These are phyloP conservation scores for Syncephalastrum sp. DNA, from an alignment of 371 early-diverging fungal species.

Conservation along the genomic window DNA sequence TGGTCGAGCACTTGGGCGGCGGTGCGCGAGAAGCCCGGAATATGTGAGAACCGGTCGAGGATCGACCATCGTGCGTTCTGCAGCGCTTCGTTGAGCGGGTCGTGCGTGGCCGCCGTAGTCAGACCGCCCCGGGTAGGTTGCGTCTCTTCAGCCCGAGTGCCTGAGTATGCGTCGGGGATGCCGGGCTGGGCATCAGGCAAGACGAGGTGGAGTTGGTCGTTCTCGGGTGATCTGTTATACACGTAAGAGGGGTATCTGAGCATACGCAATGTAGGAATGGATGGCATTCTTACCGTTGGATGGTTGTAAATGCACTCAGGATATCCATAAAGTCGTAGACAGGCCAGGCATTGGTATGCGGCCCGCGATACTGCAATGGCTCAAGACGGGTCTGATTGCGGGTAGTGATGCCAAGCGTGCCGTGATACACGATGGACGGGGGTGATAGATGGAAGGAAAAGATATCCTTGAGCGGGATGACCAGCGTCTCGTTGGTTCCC, in stretches of 20 bases:
- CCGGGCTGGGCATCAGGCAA: background rate
- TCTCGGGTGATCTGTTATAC: constrained; percentile 13
- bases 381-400: constrained; percentile 7
- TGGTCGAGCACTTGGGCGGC: constrained; percentile 76
- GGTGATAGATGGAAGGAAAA: constrained; percentile 36
- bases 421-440: constrained; percentile 18
- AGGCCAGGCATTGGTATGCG: constrained; percentile 27
- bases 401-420: constrained; percentile 38
- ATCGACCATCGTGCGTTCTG: constrained; percentile 70
- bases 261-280: background rate
- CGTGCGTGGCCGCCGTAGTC: background rate
- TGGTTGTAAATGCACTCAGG: constrained; percentile 29
- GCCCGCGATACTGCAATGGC: constrained; percentile 32
- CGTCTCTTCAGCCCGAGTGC: too few relatives aligned
- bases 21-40: constrained; percentile 77
- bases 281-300: constrained; percentile 24
- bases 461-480: constrained; percentile 22
- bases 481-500: constrained; percentile 22
- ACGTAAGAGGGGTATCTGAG: background rate
- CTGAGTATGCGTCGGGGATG: background rate
- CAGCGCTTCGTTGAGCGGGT: constrained; percentile 14
- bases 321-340: constrained; percentile 43
- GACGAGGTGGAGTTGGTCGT: constrained; percentile 18
- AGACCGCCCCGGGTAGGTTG: too few relatives aligned
- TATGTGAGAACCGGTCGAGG: constrained; percentile 79